Evolutionary conservation across 2,329 filamentous ascomycete species (phyloP), one percentile per base, ranked within the genome.

Genomic region (Fusarium annulatum): DNA sequence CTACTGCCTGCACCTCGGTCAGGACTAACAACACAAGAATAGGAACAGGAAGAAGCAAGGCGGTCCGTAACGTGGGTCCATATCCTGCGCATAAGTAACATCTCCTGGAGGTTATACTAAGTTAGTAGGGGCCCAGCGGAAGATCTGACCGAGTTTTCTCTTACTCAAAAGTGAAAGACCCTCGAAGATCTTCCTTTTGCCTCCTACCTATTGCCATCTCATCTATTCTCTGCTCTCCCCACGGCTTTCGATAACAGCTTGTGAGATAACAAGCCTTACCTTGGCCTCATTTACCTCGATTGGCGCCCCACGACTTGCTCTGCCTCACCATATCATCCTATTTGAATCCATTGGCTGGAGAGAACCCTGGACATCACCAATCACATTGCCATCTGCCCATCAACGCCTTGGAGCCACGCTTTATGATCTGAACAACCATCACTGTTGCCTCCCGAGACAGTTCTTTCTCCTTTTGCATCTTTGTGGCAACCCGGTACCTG

Each of bases 291-390:
- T 76, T 70, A 72, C 62, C 70, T 71, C 77, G 71, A 73, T 79
- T 80, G 78, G 79, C 79, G 76, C 79, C 76, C 74, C 75, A 72
- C 68, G 61, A 63, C 69, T 72, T 72, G 67, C 77, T 80, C 76
- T 80, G 78, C 79, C 79, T 82, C 79, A 79, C 79, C 72, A 76
- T 71, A 79, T 78, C 76, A 75, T 77, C 75, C 75, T 77, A 79
- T 80, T 74, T 74, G 71, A 73, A 71, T 75, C 70, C 72, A 81
- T 82, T 82, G 81, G 81, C 79, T 75, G 41, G 71, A 76, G 64
- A 72, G 73, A 69, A 72, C 71, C 79, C 77, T 74, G 67, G 73
- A 66, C 62, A 77, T 75, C 76, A 76, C 81, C 81, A 82, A 82
- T 82, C 80, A 82, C 74, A 79, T 73, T 66, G 59, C 67, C 66